phyloP scores from a whole-genome alignment of 192 early-diverging fungal species.

The Funneliformis geosporum region DNA sequence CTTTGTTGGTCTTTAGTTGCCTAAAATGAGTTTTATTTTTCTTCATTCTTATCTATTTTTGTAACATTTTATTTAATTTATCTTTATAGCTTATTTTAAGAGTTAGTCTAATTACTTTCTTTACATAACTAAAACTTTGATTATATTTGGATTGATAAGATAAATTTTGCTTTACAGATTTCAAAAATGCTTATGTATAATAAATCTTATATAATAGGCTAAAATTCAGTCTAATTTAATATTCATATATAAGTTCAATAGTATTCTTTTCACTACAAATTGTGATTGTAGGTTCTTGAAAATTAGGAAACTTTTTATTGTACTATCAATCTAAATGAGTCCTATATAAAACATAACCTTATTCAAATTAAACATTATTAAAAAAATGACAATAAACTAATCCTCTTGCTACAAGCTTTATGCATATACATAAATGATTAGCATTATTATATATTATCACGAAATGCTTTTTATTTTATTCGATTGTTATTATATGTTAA shows the following conservation, averaged over 20 bases:
- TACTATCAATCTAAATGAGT: background rate
- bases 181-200: too few species aligned
- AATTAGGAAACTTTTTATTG: background rate
- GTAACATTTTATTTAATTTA: background rate
- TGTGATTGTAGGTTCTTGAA: background rate
- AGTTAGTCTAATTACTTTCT: background rate
- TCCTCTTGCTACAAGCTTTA: background rate
- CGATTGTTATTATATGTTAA: background rate
- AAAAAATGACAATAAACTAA: background rate
- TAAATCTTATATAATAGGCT: too few species aligned
- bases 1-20: background rate
- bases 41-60: background rate
- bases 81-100: background rate
- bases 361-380: background rate
- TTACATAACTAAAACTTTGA: background rate
- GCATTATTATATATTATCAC: background rate
- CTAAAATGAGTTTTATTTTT: background rate
- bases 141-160: background rate
- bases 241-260: too few species aligned
- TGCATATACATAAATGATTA: conserved; percentile 1
- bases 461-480: background rate
- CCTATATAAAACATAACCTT: background rate
- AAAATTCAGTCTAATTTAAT: too few species aligned
- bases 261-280: background rate
- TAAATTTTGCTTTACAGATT: background rate